Percentiles rank a stretch among this genome's conserved stretches.
Evolutionary conservation across 352 stramenopile species (phyloP).

Genomic region (Globisporangium splendens): DNA sequence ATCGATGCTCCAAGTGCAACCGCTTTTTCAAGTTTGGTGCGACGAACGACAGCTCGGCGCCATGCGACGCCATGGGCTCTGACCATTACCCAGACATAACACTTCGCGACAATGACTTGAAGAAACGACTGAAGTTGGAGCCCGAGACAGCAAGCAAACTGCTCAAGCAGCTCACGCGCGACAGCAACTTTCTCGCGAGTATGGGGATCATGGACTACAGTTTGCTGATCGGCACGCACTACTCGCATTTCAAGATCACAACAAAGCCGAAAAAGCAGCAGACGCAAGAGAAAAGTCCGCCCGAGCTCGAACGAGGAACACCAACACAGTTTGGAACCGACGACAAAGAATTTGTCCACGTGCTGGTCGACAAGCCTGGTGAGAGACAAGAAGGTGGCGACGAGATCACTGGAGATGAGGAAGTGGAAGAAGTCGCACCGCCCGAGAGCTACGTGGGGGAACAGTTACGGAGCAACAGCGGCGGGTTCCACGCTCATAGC

Average conservation of each 20-base stretch:
- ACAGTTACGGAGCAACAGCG: neutral
- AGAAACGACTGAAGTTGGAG: conserved; percentile 77
- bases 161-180: conserved; percentile 76
- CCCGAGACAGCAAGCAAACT: conserved; percentile 42
- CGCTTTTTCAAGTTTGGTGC: conserved; percentile 77
- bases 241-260: conserved; percentile 78
- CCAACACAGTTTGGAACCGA: neutral
- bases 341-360: conserved; percentile 39
- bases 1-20: conserved; percentile 84
- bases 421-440: conserved; percentile 4
- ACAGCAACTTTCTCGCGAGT: conserved; percentile 81
- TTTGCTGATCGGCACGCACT: conserved; percentile 84
- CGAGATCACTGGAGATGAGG: neutral
- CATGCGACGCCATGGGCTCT: conserved; percentile 52
- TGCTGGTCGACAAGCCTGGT: conserved; percentile 12
- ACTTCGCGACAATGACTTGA: conserved; percentile 83
- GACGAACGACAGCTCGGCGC: conserved; percentile 16
- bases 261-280: conserved; percentile 18
- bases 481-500: conserved; percentile 1
- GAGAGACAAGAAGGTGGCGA: conserved; percentile 14
- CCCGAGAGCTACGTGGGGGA: conserved; percentile 1
- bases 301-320: conserved; percentile 10
- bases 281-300: neutral
- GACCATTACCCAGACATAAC: conserved; percentile 85
- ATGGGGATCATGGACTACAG: conserved; percentile 92